Evolutionary conservation across 2,329 filamentous ascomycete species (phyloP), one percentile per base, ranked within the genome.

Genomic region (Exutisphaerella laricina): DNA sequence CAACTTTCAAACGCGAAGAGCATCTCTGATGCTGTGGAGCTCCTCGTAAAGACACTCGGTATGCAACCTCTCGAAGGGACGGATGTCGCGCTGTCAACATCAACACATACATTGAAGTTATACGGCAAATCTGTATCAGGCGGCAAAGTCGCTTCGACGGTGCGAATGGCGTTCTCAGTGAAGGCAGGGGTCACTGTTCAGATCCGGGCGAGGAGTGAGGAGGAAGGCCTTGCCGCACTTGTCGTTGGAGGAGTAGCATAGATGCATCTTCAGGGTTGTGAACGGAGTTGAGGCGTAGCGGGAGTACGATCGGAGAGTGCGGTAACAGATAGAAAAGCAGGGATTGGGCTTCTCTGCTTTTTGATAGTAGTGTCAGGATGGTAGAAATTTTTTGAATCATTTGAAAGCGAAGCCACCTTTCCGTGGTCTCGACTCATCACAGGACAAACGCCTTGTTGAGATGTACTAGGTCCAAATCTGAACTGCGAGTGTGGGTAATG

Each of bases 161-260:
- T 97, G 52, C 80, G 88, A 67, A 95, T 98, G 89, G 92, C 89
- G 1, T 96, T 81, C 69, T 94, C 87, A 49, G 81, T 85, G 58
- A 95, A 94, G 76, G 84, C 83, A 37, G 92, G 92, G 39, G 88
- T 97, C 18, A 96, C 92, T 45, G 94, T 90, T 60, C 97, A 97
- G 78, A 88, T 98, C 57, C 85, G 84, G 39, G 86, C 90, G 48
- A 79, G 92, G 62, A 85, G 85, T 65, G 92, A 98, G 66, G 92
- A 98, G 69, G 87, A 92, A 63, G 87, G 87, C 43, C 81, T 98
- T 60, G 88, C 92, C 49, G 77, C 81, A 47, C 73, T 94, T 66
- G 80, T 97, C 48, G 78, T 96, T 63, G 85, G 80, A 55, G 88
- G 87, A 58, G 82, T 96, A 64, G 82, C 85, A 64, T 94, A 79